Conservation (phyloP, 768 basidiomycete species). For the Kwoniella shandongensis region DNA sequence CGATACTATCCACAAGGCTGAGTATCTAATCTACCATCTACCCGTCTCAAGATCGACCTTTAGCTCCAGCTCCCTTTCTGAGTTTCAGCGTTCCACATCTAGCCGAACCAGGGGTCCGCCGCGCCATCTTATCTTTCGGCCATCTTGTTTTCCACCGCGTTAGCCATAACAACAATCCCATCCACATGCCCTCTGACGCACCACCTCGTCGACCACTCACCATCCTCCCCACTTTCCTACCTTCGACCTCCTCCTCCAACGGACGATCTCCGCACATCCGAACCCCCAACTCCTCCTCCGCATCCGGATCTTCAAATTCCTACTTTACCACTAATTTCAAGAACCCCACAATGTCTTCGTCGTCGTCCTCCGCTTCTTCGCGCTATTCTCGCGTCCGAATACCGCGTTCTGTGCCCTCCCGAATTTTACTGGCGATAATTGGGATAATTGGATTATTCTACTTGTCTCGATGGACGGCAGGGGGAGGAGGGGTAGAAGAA, state of each 20-base stretch:
- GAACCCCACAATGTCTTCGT: background rate
- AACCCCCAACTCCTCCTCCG: constrained; percentile 4
- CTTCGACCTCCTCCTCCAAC: constrained; percentile 3
- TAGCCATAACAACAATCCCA: no score
- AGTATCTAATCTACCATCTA: no score
- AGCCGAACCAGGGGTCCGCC: no score
- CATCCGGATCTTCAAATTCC: constrained; percentile 2
- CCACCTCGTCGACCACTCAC: constrained; percentile 15
- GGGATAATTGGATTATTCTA: constrained; percentile 7
- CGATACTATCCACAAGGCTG: no score
- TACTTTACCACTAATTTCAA: constrained; percentile 9
- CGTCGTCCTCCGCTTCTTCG: constrained; percentile 1
- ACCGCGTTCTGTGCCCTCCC: constrained; percentile 2
- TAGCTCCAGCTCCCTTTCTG: no score
- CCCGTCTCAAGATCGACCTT: no score
- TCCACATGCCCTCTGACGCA: constrained; percentile 19
- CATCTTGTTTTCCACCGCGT: no score
- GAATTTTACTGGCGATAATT: background rate
- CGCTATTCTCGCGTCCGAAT: background rate
- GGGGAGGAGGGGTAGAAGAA: constrained; percentile 20
- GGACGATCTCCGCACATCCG: constrained; percentile 18
- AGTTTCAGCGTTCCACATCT: no score
- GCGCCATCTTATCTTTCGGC: no score
- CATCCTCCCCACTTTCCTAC: constrained; percentile 11
- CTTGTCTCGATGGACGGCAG: constrained; percentile 2